phyloP scores from a whole-genome alignment of 495 filamentous ascomycete species.

The Aspergillus wentii region DNA sequence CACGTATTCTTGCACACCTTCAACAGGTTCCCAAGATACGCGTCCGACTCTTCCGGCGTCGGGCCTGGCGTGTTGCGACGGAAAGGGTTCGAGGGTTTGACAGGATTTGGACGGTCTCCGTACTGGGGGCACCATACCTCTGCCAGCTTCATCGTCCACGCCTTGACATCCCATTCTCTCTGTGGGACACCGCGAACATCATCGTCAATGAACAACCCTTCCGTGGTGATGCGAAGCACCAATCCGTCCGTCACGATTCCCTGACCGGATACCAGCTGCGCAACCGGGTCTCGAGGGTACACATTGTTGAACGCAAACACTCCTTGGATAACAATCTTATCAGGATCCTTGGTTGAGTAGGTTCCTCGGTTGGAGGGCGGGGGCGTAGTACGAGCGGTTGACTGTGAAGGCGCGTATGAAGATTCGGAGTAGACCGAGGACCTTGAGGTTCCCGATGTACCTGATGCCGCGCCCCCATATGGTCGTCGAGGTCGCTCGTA shows the following conservation, averaged over 20 bases:
- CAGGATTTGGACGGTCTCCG: conserved; percentile 13
- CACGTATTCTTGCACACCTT: conserved; percentile 60
- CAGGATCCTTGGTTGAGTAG: conserved; percentile 82
- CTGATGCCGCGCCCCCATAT: conserved; percentile 19
- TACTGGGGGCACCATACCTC: conserved; percentile 79
- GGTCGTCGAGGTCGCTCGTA: conserved; percentile 68
- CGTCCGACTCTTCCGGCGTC: conserved; percentile 58
- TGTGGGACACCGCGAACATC: conserved; percentile 81
- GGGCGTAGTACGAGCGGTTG: conserved; percentile 80
- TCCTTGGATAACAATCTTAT: conserved; percentile 90
- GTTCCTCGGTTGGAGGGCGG: conserved; percentile 69
- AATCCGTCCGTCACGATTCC: conserved; percentile 80
- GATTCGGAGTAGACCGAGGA: conserved; percentile 76
- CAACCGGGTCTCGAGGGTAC: conserved; percentile 73
- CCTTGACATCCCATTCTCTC: conserved; percentile 97
- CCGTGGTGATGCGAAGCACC: conserved; percentile 76
- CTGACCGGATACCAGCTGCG: conserved; percentile 71
- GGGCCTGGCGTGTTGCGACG: conserved; percentile 34
- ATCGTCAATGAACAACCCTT: conserved; percentile 95
- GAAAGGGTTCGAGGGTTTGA: conserved; percentile 28
- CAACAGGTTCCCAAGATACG: conserved; percentile 52
- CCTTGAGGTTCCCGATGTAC: conserved; percentile 24
- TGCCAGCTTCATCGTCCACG: conserved; percentile 88
- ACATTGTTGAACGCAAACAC: conserved; percentile 87
- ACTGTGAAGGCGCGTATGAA: conserved; percentile 75